Evolutionary conservation across 179 eudicot genomes (phyloP).

Genomic region (Amaranthus tricolor): DNA sequence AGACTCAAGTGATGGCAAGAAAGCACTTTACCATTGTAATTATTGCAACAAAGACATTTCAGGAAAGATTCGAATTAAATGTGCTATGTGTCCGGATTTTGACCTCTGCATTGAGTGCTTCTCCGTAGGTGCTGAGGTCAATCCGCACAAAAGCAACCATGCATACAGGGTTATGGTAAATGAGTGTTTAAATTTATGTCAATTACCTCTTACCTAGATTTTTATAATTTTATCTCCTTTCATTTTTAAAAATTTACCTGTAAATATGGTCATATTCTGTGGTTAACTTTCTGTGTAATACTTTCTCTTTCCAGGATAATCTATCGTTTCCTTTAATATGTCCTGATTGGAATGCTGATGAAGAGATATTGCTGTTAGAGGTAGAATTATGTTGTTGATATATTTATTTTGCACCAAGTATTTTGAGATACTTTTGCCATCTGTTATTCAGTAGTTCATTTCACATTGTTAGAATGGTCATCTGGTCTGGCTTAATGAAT

Average conservation of each 20-base stretch:
- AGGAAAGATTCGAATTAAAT: slow-evolving; percentile 79
- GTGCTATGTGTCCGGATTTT: slow-evolving; percentile 75
- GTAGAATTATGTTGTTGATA: slow-evolving; percentile 32
- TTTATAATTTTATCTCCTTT: slow-evolving; percentile 8
- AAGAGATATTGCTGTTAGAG: slow-evolving; percentile 85
- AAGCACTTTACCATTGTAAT: slow-evolving; percentile 82
- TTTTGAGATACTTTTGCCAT: neutral
- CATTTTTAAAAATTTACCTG: slow-evolving; percentile 2
- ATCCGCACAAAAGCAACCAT: slow-evolving; percentile 84
- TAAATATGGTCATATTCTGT: neutral
- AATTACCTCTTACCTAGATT: neutral
- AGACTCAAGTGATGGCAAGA: slow-evolving; percentile 63
- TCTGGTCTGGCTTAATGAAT: neutral
- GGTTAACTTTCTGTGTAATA: neutral
- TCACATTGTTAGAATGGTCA: slow-evolving; percentile 3
- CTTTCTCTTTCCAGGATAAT: slow-evolving; percentile 55
- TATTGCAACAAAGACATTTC: slow-evolving; percentile 93
- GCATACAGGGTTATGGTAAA: slow-evolving; percentile 84
- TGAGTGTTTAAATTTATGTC: neutral
- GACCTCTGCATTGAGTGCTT: slow-evolving; percentile 90
- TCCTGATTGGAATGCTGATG: slow-evolving; percentile 96
- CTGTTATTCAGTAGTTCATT: neutral
- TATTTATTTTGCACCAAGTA: neutral
- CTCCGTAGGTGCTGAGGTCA: slow-evolving; percentile 88
- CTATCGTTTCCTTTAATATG: slow-evolving; percentile 75